Conservation (phyloP, 768 basidiomycete species). For the Fibroporia radiculosa region DNA sequence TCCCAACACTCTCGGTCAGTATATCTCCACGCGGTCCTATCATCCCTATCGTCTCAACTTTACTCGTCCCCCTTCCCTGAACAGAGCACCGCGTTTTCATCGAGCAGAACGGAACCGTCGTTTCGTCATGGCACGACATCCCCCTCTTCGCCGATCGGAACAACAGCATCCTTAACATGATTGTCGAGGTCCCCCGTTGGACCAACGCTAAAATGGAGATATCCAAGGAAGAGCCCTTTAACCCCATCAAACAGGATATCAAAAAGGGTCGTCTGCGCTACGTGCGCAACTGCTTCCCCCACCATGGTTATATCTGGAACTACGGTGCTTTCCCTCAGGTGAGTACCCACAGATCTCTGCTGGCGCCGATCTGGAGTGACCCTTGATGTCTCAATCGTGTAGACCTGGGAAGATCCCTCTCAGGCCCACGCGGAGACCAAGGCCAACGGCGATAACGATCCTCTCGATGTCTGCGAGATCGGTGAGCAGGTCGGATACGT, state of each 20-base stretch:
- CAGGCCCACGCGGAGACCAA: constrained; percentile 91
- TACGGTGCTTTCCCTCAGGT: constrained; percentile 99
- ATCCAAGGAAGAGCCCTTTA: constrained; percentile 96
- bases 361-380: too few species aligned
- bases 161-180: constrained; percentile 97
- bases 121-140: constrained; percentile 92
- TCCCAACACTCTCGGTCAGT: constrained; percentile 86
- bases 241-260: constrained; percentile 99
- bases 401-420: constrained; percentile 98
- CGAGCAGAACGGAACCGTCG: constrained; percentile 79
- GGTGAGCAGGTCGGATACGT: constrained; percentile 96
- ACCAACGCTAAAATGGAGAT: constrained; percentile 99
- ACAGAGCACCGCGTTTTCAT: constrained; percentile 93
- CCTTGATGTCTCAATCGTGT: constrained; percentile 4
- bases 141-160: constrained; percentile 95
- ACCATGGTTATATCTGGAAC: constrained; percentile 99
- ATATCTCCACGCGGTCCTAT: neutral
- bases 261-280: constrained; percentile 94
- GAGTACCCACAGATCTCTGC: too few species aligned
- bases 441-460: constrained; percentile 98
- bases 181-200: constrained; percentile 98
- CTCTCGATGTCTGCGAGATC: constrained; percentile 99
- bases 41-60: constrained; percentile 9
- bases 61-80: constrained; percentile 1
- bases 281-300: constrained; percentile 99